Percentiles rank a stretch among this genome's conserved stretches.
These are phyloP conservation scores for Beauveria scarabaeidicola DNA, from an alignment of 2,329 filamentous ascomycete genomes.

Conservation along the genomic window DNA sequence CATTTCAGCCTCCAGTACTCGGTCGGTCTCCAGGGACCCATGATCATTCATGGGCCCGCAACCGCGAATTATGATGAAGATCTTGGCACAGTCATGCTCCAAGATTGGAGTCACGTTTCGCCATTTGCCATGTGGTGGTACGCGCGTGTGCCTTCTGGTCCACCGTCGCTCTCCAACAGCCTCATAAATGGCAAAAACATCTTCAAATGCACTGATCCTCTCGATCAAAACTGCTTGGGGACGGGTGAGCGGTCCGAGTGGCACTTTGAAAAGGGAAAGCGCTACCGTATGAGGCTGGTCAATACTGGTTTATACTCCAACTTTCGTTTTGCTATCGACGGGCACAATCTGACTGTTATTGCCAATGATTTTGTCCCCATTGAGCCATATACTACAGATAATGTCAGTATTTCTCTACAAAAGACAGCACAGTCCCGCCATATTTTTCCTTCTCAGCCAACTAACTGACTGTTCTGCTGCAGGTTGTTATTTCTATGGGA, in stretches of 20 bases:
- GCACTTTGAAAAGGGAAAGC: slow-evolving; percentile 31
- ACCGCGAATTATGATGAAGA: slow-evolving; percentile 55
- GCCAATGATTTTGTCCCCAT: slow-evolving; percentile 49
- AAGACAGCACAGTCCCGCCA: background rate
- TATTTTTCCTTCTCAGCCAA: background rate
- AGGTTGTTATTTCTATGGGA: slow-evolving; percentile 34
- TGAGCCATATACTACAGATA: slow-evolving; percentile 40
- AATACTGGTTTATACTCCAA: slow-evolving; percentile 36
- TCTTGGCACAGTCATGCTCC: slow-evolving; percentile 48
- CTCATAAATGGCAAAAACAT: slow-evolving; percentile 32
- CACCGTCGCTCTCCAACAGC: slow-evolving; percentile 24
- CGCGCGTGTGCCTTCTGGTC: background rate
- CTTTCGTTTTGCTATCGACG: slow-evolving; percentile 43
- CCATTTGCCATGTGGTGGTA: background rate
- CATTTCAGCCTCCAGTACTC: slow-evolving; percentile 42
- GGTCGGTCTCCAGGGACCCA: slow-evolving; percentile 51
- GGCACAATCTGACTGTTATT: slow-evolving; percentile 50
- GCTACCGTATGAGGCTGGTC: slow-evolving; percentile 39
- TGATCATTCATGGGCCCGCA: slow-evolving; percentile 53
- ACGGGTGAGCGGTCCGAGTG: slow-evolving; percentile 28
- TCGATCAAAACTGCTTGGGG: slow-evolving; percentile 14
- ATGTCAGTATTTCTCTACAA: slow-evolving; percentile 24
- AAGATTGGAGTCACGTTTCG: slow-evolving; percentile 47
- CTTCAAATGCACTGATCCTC: background rate
- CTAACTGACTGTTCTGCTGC: background rate